phyloP scores from a whole-genome alignment of 148 eudicot genomes.

The Salicornia ramosissima region DNA sequence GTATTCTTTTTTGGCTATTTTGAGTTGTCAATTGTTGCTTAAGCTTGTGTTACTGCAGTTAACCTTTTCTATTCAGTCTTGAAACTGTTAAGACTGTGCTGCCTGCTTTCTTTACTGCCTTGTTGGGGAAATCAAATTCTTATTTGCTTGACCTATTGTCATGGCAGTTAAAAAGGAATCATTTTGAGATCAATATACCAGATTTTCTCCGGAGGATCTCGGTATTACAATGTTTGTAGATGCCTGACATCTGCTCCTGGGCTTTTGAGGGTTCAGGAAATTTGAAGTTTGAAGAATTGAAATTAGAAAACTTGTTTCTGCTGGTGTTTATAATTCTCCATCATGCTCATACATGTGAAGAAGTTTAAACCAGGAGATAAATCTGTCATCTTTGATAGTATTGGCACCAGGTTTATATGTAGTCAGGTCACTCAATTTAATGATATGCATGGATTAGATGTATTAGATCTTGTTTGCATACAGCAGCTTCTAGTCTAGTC shows the following conservation, averaged over 20 bases:
- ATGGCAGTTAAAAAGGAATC: not conserved
- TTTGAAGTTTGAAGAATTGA: not conserved
- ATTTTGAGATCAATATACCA: slow-evolving; percentile 5
- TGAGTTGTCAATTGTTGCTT: not conserved
- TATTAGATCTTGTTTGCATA: no score
- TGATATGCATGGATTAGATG: no score
- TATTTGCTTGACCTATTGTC: slow-evolving; percentile 10
- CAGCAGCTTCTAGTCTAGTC: no score
- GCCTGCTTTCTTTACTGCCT: not conserved
- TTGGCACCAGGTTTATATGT: not conserved
- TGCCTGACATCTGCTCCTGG: slow-evolving; percentile 1
- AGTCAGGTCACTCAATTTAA: no score
- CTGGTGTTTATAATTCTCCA: slow-evolving; percentile 15
- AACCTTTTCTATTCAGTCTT: not conserved
- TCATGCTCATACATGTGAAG: no score
- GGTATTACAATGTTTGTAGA: not conserved
- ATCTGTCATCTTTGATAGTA: not conserved
- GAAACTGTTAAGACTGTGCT: not conserved
- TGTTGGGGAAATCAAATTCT: not conserved
- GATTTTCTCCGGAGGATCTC: not conserved
- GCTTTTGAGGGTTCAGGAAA: not conserved
- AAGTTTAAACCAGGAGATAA: no score
- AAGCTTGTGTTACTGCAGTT: not conserved
- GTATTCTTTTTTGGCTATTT: slow-evolving; percentile 1
- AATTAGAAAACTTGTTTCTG: not conserved